Evolutionary conservation across 257 asterid species (phyloP), one percentile per base, ranked within the genome.

Genomic region (Rubia yunnanensis): DNA sequence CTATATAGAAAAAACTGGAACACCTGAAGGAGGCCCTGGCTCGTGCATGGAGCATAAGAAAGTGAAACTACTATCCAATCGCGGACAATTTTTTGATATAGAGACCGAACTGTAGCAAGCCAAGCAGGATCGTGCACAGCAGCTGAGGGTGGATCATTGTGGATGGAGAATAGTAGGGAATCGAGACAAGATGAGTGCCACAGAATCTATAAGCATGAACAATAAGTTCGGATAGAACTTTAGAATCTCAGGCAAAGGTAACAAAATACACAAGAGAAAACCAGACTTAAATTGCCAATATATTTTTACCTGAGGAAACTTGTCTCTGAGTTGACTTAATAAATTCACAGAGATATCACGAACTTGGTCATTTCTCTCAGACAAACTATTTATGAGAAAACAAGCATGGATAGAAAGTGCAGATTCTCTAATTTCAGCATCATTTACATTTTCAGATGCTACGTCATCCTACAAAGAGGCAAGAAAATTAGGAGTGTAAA

Each of bases 21-120:
- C 74, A 92, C 98, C 98, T 92, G 99, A 80, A 94, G 99, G 77
- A 94, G 97, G 65, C 99, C 99, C 86, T 94, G 99, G 72, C 82
- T 86, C 22, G 99, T 86, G 89, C 99, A 94, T 30, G 99, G 99
- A 73, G 99, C 99, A 76, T 90, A 81, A 65, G 99, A 94, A 70
- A 94, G 95, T 30, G 99, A 90, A 64, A 90, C 83, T 70, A 90
- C 63, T 35, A 94, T 90, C 99, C 99, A 94, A 68, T 94, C 99
- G 34, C 94, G 87, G 59, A 90, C 96, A 77, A 84, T 76, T 83
- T 78, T 88, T 76, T 94, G 99, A 88, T 84, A 94, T 76, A 94
- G 77, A 72, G 95, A 85, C 74, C 96, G 96, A 60, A 90, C 86
- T 66, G 78, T 88, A 76, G 96, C 88, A 80, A 94, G 78, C 80